Evolutionary conservation across 345 rosid species (phyloP).

Genomic region (Barbarea vulgaris): DNA sequence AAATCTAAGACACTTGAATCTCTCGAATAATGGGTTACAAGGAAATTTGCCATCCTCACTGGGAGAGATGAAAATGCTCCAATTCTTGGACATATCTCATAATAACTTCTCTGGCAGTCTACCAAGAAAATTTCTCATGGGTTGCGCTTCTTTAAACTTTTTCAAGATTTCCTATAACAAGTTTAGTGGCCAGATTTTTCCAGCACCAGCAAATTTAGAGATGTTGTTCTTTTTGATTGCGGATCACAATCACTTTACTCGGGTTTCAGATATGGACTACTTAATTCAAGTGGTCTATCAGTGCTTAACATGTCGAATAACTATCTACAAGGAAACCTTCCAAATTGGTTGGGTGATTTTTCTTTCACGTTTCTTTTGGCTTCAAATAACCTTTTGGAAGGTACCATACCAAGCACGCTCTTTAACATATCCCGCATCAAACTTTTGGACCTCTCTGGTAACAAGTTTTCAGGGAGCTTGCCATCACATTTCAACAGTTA

Average conservation of each 20-base stretch:
- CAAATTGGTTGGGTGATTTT: neutral
- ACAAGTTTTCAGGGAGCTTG: conserved; percentile 27
- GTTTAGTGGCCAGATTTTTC: neutral
- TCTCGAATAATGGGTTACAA: conserved; percentile 5
- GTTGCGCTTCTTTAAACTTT: neutral
- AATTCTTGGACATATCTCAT: conserved; percentile 12
- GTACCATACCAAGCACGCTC: neutral
- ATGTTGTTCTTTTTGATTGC: neutral
- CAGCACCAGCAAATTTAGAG: neutral
- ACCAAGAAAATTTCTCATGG: neutral
- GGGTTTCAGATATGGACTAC: neutral
- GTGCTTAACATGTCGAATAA: conserved; percentile 14
- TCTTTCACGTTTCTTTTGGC: neutral
- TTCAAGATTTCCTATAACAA: conserved; percentile 21
- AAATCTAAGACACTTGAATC: neutral
- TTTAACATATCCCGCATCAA: neutral
- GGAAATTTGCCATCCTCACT: neutral
- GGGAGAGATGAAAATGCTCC: neutral
- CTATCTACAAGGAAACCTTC: conserved; percentile 1
- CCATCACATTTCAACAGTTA: neutral
- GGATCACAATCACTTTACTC: conserved; percentile 1
- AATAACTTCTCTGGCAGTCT: conserved; percentile 7
- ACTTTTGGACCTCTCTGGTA: conserved; percentile 24
- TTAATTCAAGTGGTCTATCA: fast-evolving
- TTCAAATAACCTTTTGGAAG: conserved; percentile 11